A percentile compares a stretch with the other conserved stretches of the same genome.
Conservation (phyloP, 2,329 filamentous ascomycete genomes). For the Dothistroma septosporum region DNA sequence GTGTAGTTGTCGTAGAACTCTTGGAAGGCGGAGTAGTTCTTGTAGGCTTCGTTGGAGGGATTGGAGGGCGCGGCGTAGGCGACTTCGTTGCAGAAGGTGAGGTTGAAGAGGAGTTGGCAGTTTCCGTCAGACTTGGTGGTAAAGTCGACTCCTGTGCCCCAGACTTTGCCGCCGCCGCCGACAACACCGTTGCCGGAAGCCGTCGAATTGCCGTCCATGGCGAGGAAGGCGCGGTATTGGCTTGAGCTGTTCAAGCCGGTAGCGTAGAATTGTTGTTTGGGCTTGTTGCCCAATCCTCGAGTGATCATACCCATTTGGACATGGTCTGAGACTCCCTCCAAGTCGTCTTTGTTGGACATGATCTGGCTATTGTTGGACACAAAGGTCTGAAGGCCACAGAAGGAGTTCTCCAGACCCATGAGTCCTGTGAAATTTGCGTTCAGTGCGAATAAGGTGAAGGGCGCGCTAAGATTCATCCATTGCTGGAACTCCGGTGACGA, state of each 20-base stretch:
- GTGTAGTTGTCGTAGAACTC: slow-evolving; percentile 76
- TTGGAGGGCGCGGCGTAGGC: slow-evolving; percentile 91
- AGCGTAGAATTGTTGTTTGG: slow-evolving; percentile 86
- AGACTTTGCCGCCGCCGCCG: slow-evolving; percentile 73
- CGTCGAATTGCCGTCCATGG: slow-evolving; percentile 55
- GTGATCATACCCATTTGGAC: slow-evolving; percentile 61
- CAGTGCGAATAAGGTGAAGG: slow-evolving; percentile 73
- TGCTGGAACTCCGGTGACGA: slow-evolving; percentile 48
- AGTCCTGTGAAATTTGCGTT: slow-evolving; percentile 58
- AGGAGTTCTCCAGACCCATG: slow-evolving; percentile 70
- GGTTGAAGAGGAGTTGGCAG: slow-evolving; percentile 79
- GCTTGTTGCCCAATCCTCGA: slow-evolving; percentile 60
- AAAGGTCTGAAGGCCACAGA: slow-evolving; percentile 64
- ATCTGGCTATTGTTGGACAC: slow-evolving; percentile 59
- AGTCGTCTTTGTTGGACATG: slow-evolving; percentile 49
- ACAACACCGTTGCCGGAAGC: slow-evolving; percentile 52
- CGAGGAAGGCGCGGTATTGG: slow-evolving; percentile 69
- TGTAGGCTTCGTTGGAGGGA: slow-evolving; percentile 51
- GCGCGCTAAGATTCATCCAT: slow-evolving; percentile 56
- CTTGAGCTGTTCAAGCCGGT: slow-evolving; percentile 68
- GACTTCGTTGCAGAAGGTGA: slow-evolving; percentile 83
- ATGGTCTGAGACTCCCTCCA: slow-evolving; percentile 43
- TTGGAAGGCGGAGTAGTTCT: slow-evolving; percentile 49
- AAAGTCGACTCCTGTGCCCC: slow-evolving; percentile 62
- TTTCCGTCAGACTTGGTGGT: slow-evolving; percentile 76